Base-by-base conservation (phyloP, 768 basidiomycete species). In the Rhodotorula toruloides region DNA sequence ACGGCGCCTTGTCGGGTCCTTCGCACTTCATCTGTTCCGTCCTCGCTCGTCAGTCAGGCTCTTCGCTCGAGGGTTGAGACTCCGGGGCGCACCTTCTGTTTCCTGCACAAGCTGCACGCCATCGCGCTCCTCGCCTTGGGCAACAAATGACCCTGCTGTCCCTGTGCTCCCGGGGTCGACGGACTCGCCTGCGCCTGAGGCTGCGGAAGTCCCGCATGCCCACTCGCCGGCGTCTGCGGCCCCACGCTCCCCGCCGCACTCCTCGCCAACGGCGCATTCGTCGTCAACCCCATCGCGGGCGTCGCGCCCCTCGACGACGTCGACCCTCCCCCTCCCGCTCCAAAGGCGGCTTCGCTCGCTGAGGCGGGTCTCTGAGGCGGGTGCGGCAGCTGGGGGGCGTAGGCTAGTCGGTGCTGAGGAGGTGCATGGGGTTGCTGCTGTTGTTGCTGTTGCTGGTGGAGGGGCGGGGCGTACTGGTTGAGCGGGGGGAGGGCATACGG, bases 21-120 rank as follows among this genome's bases (percentile, higher is more conserved):
- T 69, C 68, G 55, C 68, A 69, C 42, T 69, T 69, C 68, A 69
- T 69, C 63, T 69, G 25, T 34, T n/a, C n/a, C n/a, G n/a, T n/a
- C n/a, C n/a, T n/a, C n/a, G n/a, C n/a, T n/a, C n/a, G n/a, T n/a
- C n/a, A n/a, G n/a, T n/a, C n/a, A n/a, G n/a, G n/a, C n/a, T n/a
- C n/a, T n/a, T n/a, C n/a, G n/a, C n/a, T n/a, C n/a, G n/a, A n/a
- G n/a, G n/a, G n/a, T n/a, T n/a, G n/a, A n/a, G n/a, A n/a, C n/a
- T n/a, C n/a, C n/a, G n/a, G 19, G 16, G 14, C 57, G 32, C 40
- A 60, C 60, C 50, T 63, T 69, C 63, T 69, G 68, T 31, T 60
- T 52, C 22, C 63, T 44, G 29, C 68, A 70, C n/a, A 70, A 48
- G 2, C 37, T 43, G 25, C 68, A 70, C 11, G 68, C 68, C 50